Conservation (phyloP, 305 asterid species). For the Solanum aculeatissimum region DNA sequence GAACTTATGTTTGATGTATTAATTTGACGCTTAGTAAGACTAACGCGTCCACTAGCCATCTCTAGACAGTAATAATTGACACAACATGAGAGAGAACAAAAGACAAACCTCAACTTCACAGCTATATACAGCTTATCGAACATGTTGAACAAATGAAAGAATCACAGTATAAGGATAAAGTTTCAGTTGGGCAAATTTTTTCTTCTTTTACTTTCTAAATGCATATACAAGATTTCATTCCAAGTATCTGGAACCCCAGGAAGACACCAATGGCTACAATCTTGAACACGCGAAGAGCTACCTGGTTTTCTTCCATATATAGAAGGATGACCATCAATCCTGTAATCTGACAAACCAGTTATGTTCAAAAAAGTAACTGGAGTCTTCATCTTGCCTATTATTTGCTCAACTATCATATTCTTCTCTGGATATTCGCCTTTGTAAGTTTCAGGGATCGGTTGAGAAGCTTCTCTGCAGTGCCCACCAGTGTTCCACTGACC, state of each 20-base stretch:
- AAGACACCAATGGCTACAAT: slow-evolving; percentile 99
- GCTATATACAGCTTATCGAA: background rate
- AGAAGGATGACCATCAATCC: slow-evolving; percentile 90
- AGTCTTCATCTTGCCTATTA: slow-evolving; percentile 54
- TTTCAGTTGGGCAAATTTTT: background rate
- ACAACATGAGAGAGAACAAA: background rate
- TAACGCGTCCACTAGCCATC: background rate
- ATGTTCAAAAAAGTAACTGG: slow-evolving; percentile 53
- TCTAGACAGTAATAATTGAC: background rate
- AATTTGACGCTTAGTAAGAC: background rate
- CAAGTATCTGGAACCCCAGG: slow-evolving; percentile 96
- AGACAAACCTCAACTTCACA: background rate
- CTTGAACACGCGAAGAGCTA: slow-evolving; percentile 36
- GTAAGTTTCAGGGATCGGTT: slow-evolving; percentile 32
- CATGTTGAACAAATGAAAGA: background rate
- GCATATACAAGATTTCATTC: slow-evolving; percentile 63
- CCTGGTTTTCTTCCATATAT: slow-evolving; percentile 43
- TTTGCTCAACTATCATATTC: slow-evolving; percentile 45
- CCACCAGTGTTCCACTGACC: slow-evolving; percentile 90
- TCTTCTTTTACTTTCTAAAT: slow-evolving; percentile 13
- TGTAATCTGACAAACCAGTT: slow-evolving; percentile 57
- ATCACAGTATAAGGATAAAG: background rate
- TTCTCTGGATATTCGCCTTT: slow-evolving; percentile 30
- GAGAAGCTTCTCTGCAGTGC: slow-evolving; percentile 71
- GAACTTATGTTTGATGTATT: background rate